Conservation (phyloP, 495 filamentous ascomycete species). For the Daldinia concentrica region DNA sequence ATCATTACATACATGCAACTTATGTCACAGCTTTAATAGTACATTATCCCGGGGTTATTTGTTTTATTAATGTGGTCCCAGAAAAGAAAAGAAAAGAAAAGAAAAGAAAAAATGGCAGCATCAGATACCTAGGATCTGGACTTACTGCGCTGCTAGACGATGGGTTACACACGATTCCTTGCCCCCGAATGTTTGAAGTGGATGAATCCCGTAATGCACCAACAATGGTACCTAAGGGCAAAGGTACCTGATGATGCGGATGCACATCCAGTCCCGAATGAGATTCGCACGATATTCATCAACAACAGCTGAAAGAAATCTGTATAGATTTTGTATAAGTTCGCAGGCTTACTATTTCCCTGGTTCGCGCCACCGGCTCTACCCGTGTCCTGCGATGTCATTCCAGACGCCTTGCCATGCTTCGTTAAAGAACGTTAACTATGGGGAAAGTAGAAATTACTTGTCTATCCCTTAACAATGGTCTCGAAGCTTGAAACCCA, state of each 20-base stretch:
- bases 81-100: not conserved
- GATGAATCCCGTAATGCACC: not conserved
- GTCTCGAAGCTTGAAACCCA: slow-evolving; percentile 37
- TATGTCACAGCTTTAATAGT: not conserved
- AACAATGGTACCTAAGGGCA: not conserved
- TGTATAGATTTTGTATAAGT: not conserved
- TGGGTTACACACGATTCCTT: not conserved
- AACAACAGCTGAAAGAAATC: not conserved
- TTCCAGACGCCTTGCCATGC: not conserved
- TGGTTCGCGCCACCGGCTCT: slow-evolving; percentile 26
- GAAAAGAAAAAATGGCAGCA: not conserved
- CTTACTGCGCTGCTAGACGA: not conserved
- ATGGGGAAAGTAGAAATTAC: slow-evolving; percentile 11
- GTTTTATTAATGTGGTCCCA: not conserved
- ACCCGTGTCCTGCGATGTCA: not conserved
- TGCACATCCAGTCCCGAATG: not conserved
- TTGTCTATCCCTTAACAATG: slow-evolving; percentile 13
- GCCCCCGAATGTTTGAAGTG: not conserved
- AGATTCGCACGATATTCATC: not conserved
- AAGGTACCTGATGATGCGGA: not conserved
- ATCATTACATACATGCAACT: not conserved
- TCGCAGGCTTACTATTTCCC: not conserved
- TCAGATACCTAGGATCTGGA: not conserved
- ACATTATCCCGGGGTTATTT: not conserved
- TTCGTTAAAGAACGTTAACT: not conserved